Conservation (phyloP, 495 filamentous ascomycete genomes). For the Trichoderma parareesei region DNA sequence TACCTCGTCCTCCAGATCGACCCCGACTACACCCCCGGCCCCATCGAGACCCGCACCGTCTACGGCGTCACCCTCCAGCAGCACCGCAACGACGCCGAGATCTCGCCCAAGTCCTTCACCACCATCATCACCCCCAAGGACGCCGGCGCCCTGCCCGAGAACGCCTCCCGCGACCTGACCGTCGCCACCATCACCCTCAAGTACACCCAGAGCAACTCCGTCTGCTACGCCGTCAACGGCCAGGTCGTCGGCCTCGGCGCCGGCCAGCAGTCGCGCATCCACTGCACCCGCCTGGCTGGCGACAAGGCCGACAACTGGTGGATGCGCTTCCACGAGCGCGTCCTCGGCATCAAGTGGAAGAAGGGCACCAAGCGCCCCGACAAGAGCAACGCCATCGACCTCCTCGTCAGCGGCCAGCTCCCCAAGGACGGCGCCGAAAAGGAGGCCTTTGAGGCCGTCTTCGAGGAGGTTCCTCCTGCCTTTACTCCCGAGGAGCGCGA, state of each 20-base stretch:
- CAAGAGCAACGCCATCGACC: constrained; percentile 96
- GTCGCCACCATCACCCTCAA: constrained; percentile 95
- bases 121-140: constrained; percentile 79
- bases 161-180: constrained; percentile 80
- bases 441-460: constrained; percentile 76
- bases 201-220: constrained; percentile 97
- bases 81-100: constrained; percentile 82
- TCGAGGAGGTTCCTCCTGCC: constrained; percentile 78
- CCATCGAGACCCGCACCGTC: constrained; percentile 72
- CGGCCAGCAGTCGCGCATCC: constrained; percentile 94
- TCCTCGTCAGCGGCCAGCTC: constrained; percentile 83
- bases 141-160: constrained; percentile 59
- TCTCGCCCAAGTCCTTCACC: constrained; percentile 77
- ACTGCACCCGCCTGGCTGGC: constrained; percentile 96
- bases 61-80: constrained; percentile 83
- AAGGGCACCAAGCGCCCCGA: constrained; percentile 91
- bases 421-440: constrained; percentile 73
- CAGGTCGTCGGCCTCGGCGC: constrained; percentile 92
- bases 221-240: constrained; percentile 93
- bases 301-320: constrained; percentile 99
- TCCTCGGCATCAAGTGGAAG: constrained; percentile 87
- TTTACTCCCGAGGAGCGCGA: constrained; percentile 81
- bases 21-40: constrained; percentile 66
- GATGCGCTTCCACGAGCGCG: constrained; percentile 89
- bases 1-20: constrained; percentile 97